These are phyloP conservation scores for Amanita inopinata DNA, from an alignment of 768 basidiomycete species.

Conservation along the genomic window DNA sequence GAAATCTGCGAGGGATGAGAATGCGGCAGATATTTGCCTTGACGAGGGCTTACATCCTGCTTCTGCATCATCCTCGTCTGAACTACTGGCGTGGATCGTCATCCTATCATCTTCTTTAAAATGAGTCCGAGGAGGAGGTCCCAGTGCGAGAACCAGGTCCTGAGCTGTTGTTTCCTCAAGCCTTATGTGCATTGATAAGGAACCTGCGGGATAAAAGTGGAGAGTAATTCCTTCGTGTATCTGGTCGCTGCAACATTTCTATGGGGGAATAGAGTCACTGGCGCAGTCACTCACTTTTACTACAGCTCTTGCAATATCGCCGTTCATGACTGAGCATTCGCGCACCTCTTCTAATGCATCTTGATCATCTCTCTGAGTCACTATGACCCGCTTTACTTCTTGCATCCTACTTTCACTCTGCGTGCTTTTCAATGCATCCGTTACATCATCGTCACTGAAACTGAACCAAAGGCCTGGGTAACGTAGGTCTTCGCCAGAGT, in stretches of 20 bases:
- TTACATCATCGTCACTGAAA: constrained; percentile 65
- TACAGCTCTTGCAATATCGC: constrained; percentile 59
- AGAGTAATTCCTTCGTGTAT: constrained; percentile 65
- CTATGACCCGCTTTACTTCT: constrained; percentile 67
- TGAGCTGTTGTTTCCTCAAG: constrained; percentile 76
- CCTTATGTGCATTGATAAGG: constrained; percentile 44
- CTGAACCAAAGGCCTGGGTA: constrained; percentile 83
- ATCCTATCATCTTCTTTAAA: constrained; percentile 88
- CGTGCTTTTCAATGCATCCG: constrained; percentile 42
- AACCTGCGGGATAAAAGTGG: constrained; percentile 50
- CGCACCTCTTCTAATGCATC: constrained; percentile 70
- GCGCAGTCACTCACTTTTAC: constrained; percentile 41
- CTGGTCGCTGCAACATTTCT: constrained; percentile 25
- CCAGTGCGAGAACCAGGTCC: constrained; percentile 70
- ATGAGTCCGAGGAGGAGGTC: constrained; percentile 65
- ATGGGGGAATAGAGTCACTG: not conserved
- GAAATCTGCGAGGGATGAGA: constrained; percentile 46
- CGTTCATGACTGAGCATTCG: constrained; percentile 58
- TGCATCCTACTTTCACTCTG: constrained; percentile 56
- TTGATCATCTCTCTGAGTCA: constrained; percentile 56
- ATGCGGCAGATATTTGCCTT: not conserved
- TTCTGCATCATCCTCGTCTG: constrained; percentile 23
- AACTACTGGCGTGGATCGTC: constrained; percentile 61
- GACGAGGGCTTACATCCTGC: constrained; percentile 41
- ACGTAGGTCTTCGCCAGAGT: constrained; percentile 61